A percentile compares a stretch with the other conserved stretches of the same genome.
Evolutionary conservation across 2,329 filamentous ascomycete genomes (phyloP).

Genomic region (Grosmannia serpens): DNA sequence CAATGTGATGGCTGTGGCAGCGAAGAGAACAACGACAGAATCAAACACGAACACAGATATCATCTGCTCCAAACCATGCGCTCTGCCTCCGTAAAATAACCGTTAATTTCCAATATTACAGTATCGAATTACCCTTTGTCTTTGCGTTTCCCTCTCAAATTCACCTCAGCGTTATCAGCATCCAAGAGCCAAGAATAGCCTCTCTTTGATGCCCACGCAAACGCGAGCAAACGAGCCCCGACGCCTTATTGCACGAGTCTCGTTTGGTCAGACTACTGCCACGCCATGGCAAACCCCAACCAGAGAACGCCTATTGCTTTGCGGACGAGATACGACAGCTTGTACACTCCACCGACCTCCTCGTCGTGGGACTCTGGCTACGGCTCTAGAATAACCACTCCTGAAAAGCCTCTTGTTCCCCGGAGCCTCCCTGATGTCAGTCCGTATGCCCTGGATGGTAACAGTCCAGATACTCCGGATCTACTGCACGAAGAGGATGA

Average conservation of each 20-base stretch:
- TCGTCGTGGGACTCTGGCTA: constrained; percentile 11
- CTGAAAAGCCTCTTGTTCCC: neutral
- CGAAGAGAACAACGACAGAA: neutral
- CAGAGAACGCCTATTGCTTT: neutral
- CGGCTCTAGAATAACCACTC: constrained; percentile 7
- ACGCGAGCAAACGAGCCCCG: neutral
- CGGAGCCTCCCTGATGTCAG: neutral
- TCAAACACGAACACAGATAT: neutral
- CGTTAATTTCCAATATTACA: neutral
- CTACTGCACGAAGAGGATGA: neutral
- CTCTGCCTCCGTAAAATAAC: neutral
- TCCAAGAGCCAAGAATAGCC: neutral
- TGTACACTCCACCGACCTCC: neutral
- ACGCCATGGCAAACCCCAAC: neutral
- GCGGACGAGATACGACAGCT: neutral
- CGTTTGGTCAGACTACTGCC: neutral
- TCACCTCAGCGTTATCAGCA: neutral
- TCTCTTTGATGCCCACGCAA: neutral
- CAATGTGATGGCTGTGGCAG: neutral
- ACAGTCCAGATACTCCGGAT: neutral
- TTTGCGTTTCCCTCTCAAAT: neutral
- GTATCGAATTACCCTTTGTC: neutral
- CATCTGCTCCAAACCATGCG: neutral
- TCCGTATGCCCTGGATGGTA: constrained; percentile 9
- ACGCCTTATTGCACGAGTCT: neutral